A percentile compares a stretch with the other conserved stretches of the same genome.
phyloP scores from a whole-genome alignment of 345 rosid genomes.

The Citrus sinensis region DNA sequence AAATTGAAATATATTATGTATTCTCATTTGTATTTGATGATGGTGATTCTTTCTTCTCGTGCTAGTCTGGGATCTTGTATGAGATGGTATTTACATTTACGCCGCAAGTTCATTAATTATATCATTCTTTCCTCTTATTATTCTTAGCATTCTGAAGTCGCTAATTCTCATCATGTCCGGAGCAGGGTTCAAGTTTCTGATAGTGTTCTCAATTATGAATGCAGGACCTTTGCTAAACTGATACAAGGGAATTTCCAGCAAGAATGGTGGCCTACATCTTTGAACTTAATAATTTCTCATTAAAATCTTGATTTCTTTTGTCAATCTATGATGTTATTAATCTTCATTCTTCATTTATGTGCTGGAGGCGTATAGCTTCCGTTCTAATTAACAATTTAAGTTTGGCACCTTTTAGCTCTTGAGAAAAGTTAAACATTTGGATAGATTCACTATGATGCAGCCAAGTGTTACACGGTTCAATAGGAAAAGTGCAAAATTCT shows the following conservation, averaged over 20 bases:
- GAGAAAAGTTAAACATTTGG: neutral
- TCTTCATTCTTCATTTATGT: neutral
- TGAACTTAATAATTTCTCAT: neutral
- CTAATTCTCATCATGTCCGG: neutral
- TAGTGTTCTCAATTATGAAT: neutral
- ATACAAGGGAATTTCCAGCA: neutral
- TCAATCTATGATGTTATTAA: neutral
- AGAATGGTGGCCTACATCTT: slow-evolving; percentile 1
- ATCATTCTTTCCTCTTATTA: neutral
- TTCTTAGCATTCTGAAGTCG: neutral
- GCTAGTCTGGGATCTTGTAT: neutral
- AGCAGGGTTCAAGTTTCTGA: neutral
- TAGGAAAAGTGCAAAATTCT: neutral
- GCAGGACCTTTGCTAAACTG: neutral
- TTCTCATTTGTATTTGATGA: neutral
- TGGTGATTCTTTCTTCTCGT: neutral
- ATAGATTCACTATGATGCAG: neutral
- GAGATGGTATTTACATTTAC: neutral
- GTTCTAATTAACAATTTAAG: neutral
- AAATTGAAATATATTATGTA: neutral
- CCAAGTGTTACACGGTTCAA: neutral
- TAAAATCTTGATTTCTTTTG: neutral
- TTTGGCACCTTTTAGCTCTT: neutral
- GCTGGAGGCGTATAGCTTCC: neutral
- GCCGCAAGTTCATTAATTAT: too few relatives aligned